These are phyloP conservation scores for Fusarium palustre DNA, from an alignment of 2,329 filamentous ascomycete species.

Conservation along the genomic window DNA sequence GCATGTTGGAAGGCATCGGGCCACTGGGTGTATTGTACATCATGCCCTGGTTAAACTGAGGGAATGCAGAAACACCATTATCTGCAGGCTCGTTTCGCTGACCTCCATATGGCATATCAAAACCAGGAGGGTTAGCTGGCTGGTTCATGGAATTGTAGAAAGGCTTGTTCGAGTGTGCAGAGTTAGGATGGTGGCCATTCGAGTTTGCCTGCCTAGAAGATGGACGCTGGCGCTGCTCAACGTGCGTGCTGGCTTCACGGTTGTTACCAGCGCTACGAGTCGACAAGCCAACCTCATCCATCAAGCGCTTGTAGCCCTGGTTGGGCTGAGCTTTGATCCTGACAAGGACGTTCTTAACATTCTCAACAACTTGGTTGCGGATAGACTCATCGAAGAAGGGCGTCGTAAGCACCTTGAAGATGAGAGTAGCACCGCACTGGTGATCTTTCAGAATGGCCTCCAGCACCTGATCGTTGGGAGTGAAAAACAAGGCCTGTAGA, in stretches of 20 bases:
- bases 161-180: slow-evolving; percentile 59
- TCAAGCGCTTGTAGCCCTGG: slow-evolving; percentile 97
- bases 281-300: slow-evolving; percentile 97
- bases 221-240: slow-evolving; percentile 66
- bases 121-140: slow-evolving; percentile 56
- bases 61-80: slow-evolving; percentile 61
- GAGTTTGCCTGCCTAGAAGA: slow-evolving; percentile 65
- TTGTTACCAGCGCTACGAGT: slow-evolving; percentile 64
- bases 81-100: slow-evolving; percentile 67
- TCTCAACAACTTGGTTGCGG: slow-evolving; percentile 88
- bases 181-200: slow-evolving; percentile 57
- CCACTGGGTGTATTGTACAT: slow-evolving; percentile 63
- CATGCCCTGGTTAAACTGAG: slow-evolving; percentile 62
- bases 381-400: slow-evolving; percentile 97
- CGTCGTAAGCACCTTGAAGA: slow-evolving; percentile 98
- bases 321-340: slow-evolving; percentile 92
- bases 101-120: slow-evolving; percentile 64
- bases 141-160: slow-evolving; percentile 66
- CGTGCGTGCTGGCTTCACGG: slow-evolving; percentile 58
- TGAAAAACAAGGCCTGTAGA: slow-evolving; percentile 92
- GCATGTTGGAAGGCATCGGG: slow-evolving; percentile 61
- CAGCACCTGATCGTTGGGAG: slow-evolving; percentile 83
- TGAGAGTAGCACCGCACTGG: slow-evolving; percentile 90
- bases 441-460: slow-evolving; percentile 94
- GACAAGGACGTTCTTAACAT: slow-evolving; percentile 87